Evolutionary conservation across 257 asterid species (phyloP), one percentile per base, ranked within the genome.

Genomic region (Nicotiana tabacum): DNA sequence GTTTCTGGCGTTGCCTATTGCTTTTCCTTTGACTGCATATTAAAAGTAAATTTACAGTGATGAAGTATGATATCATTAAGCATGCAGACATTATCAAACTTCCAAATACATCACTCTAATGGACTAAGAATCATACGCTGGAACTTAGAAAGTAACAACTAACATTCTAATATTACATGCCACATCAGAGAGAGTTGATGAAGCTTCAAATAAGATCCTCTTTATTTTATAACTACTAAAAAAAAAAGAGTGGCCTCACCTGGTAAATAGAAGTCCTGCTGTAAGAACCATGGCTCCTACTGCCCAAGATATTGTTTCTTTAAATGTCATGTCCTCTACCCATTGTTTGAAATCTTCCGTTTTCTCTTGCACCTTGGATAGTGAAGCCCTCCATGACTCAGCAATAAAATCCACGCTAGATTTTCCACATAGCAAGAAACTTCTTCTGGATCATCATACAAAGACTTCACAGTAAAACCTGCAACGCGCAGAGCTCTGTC

Each of bases 221-320:
- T 24, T 7, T 21, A 21, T 21, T 21, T 21, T 21, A 21, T 21
- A 51, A 65, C n/a, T 43, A 5, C 62, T 58, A 9, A 46, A 77
- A 60, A 69, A 66, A 21, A 21, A 21, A 21, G 27, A 84, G 66
- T 83, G 77, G 78, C 30, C 92, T 82, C 72, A 94, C 99, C 98
- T 93, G 83, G 88, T 91, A 87, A 94, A 91, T 15, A 94, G 81
- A 70, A 96, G 92, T 60, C 99, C 99, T 17, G 96, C 98, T n/a
- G 99, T 94, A 67, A 96, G 98, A 83, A 94, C 98, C 97, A 96
- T 89, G 67, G 98, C 98, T 39, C 97, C 98, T 43, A 96, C 90
- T 18, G 99, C 98, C 99, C 99, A 96, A 39, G 97, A 94, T 85
- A 96, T 93, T 85, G 89, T 91, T 83, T 92, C 93, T 37, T 95